Percentiles rank a stretch among this genome's conserved stretches.
Evolutionary conservation across 2,329 filamentous ascomycete species (phyloP).

Genomic region (Apiospora aurea): DNA sequence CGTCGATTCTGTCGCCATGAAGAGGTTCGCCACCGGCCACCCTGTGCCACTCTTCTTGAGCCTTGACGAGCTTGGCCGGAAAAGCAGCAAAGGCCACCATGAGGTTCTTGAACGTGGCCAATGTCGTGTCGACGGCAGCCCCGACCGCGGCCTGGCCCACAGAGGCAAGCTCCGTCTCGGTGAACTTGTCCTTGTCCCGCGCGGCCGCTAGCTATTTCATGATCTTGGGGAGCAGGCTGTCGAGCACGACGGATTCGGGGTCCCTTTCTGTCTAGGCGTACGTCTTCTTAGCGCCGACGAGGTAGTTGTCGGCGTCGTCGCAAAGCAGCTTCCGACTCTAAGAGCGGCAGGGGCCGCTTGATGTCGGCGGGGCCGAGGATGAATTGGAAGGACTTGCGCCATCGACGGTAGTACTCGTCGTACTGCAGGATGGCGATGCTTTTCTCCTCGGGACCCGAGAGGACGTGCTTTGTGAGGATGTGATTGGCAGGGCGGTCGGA

Average conservation of each 20-base stretch:
- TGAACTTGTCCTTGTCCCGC: constrained; percentile 11
- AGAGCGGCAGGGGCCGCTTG: constrained; percentile 24
- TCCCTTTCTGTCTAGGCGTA: constrained; percentile 10
- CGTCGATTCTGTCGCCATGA: not conserved
- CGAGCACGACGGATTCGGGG: constrained; percentile 18
- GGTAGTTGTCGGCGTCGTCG: constrained; percentile 18
- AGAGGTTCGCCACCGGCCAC: not conserved
- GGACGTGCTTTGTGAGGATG: constrained; percentile 24
- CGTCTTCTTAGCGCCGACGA: constrained; percentile 16
- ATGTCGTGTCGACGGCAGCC: constrained; percentile 23
- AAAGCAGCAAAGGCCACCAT: constrained; percentile 24
- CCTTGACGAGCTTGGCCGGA: constrained; percentile 18
- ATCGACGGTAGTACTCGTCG: constrained; percentile 26
- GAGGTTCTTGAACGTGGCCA: constrained; percentile 25
- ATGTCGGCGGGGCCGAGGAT: constrained; percentile 23
- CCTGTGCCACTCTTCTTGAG: constrained; percentile 18
- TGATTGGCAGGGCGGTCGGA: constrained; percentile 25
- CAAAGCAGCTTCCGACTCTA: constrained; percentile 26
- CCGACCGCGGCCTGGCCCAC: constrained; percentile 23
- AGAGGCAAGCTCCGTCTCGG: constrained; percentile 24
- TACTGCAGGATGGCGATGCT: constrained; percentile 25
- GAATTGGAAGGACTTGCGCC: constrained; percentile 26
- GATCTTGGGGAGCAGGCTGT: constrained; percentile 25
- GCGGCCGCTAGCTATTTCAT: constrained; percentile 16
- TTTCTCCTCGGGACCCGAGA: constrained; percentile 23